phyloP scores from a whole-genome alignment of 306 rosid genomes.

The Dalbergia oliveri region DNA sequence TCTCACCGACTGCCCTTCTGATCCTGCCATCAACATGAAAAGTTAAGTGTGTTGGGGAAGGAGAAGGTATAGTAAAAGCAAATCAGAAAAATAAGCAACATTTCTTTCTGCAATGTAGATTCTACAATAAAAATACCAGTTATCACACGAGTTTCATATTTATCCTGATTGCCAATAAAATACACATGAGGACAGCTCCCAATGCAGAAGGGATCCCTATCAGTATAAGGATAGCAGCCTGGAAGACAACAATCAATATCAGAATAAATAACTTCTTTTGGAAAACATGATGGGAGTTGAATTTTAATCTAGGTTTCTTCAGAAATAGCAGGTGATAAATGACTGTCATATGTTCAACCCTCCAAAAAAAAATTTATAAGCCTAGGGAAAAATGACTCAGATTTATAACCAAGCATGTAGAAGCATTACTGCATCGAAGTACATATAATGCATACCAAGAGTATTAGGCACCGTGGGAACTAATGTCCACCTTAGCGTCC shows the following conservation, averaged over 20 bases:
- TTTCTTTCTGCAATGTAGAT: conserved; percentile 14
- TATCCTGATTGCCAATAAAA: conserved; percentile 90
- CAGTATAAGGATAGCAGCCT: conserved; percentile 94
- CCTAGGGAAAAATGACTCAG: conserved; percentile 21
- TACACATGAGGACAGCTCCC: conserved; percentile 94
- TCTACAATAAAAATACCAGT: conserved; percentile 65
- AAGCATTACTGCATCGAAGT: conserved; percentile 32
- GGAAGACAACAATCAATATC: conserved; percentile 46
- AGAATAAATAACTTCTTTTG: conserved; percentile 8
- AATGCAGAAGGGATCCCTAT: conserved; percentile 86
- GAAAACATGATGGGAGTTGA: background rate
- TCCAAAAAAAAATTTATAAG: conserved; percentile 18
- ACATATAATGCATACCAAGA: conserved; percentile 68
- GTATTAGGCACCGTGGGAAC: conserved; percentile 98
- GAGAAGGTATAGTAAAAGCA: conserved; percentile 39
- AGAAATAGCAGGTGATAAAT: conserved; percentile 24
- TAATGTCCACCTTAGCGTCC: conserved; percentile 94
- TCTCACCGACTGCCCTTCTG: conserved; percentile 90
- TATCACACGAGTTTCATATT: conserved; percentile 70
- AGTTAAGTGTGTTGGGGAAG: conserved; percentile 29
- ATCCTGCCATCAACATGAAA: conserved; percentile 61
- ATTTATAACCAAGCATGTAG: conserved; percentile 39
- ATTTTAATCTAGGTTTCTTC: background rate
- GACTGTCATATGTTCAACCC: conserved; percentile 30
- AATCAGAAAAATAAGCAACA: background rate